Percentiles rank a stretch among this genome's conserved stretches.
phyloP scores from a whole-genome alignment of 1,139 yeast genomes.

The Geotrichum armillariae region DNA sequence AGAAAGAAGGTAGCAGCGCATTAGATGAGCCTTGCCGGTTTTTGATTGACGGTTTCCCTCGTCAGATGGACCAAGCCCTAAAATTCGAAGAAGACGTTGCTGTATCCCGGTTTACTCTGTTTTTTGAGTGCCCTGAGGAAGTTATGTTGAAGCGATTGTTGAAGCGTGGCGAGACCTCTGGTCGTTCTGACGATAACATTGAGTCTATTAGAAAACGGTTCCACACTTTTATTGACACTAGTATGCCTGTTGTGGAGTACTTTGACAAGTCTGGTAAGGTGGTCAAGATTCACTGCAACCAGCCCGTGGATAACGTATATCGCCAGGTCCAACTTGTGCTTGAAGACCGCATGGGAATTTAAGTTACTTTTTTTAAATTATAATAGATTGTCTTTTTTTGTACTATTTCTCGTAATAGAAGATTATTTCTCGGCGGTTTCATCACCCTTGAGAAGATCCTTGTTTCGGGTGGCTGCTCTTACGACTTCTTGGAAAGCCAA shows the following conservation, averaged over 20 bases:
- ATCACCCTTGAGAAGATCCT: conserved; percentile 42
- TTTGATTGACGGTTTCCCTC: conserved; percentile 93
- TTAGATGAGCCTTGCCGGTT: conserved; percentile 60
- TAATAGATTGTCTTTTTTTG: no score
- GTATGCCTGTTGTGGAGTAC: conserved; percentile 92
- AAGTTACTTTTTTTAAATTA: no score
- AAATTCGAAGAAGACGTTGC: conserved; percentile 85
- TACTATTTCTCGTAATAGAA: no score
- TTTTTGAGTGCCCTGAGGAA: conserved; percentile 91
- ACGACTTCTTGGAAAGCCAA: conserved; percentile 68
- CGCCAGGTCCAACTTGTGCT: conserved; percentile 51
- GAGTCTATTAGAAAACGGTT: conserved; percentile 91
- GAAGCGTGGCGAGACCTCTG: conserved; percentile 92
- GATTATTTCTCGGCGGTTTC: neutral
- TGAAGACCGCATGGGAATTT: conserved; percentile 17
- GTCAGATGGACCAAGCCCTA: conserved; percentile 96
- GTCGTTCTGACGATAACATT: conserved; percentile 88
- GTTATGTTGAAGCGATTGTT: conserved; percentile 84
- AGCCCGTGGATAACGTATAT: conserved; percentile 77
- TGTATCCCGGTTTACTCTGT: conserved; percentile 54
- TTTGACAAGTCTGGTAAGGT: conserved; percentile 76
- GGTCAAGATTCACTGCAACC: conserved; percentile 74
- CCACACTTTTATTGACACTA: conserved; percentile 79
- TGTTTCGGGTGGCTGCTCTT: conserved; percentile 65
- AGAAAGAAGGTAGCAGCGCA: conserved; percentile 24